These are phyloP conservation scores for Alternaria arborescens DNA, from an alignment of 2,329 filamentous ascomycete genomes.

Conservation along the genomic window DNA sequence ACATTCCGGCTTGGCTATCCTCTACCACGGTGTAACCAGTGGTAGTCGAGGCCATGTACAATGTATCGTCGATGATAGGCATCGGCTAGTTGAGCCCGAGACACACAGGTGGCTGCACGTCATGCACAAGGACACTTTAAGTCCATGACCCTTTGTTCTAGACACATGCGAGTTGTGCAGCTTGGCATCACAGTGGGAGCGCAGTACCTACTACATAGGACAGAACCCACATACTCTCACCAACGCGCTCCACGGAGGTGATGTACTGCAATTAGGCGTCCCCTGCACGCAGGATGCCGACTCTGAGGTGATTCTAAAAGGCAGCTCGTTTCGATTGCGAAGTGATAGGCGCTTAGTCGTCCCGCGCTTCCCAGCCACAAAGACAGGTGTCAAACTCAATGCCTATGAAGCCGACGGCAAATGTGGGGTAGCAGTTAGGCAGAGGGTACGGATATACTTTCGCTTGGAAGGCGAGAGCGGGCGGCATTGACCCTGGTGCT, in stretches of 20 bases:
- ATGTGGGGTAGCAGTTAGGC: slow-evolving; percentile 13
- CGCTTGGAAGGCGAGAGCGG: slow-evolving; percentile 7
- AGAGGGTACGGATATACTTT: slow-evolving; percentile 4
- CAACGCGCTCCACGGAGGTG: slow-evolving; percentile 7
- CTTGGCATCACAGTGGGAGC: slow-evolving; percentile 14
- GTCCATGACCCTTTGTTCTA: slow-evolving; percentile 11
- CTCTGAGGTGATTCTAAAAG: slow-evolving; percentile 3
- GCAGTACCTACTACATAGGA: slow-evolving; percentile 11
- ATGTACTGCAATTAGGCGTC: slow-evolving; percentile 7
- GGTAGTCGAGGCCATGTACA: background rate
- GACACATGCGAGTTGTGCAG: slow-evolving; percentile 10
- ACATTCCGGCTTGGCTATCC: background rate
- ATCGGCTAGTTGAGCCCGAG: background rate
- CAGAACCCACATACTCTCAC: slow-evolving; percentile 3
- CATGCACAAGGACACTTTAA: slow-evolving; percentile 13
- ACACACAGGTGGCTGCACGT: slow-evolving; percentile 8
- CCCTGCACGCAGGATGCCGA: slow-evolving; percentile 15
- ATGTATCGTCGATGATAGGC: slow-evolving; percentile 13
- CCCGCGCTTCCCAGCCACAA: slow-evolving; percentile 16
- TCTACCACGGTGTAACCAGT: background rate
- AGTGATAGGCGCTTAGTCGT: slow-evolving; percentile 15
- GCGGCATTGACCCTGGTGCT: slow-evolving; percentile 9
- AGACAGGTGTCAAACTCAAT: slow-evolving; percentile 18
- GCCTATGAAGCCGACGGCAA: slow-evolving; percentile 13
- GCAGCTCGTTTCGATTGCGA: slow-evolving; percentile 6